Percentiles rank a stretch among this genome's conserved stretches.
phyloP scores from a whole-genome alignment of 768 basidiomycete genomes.

The Suillus luteus region DNA sequence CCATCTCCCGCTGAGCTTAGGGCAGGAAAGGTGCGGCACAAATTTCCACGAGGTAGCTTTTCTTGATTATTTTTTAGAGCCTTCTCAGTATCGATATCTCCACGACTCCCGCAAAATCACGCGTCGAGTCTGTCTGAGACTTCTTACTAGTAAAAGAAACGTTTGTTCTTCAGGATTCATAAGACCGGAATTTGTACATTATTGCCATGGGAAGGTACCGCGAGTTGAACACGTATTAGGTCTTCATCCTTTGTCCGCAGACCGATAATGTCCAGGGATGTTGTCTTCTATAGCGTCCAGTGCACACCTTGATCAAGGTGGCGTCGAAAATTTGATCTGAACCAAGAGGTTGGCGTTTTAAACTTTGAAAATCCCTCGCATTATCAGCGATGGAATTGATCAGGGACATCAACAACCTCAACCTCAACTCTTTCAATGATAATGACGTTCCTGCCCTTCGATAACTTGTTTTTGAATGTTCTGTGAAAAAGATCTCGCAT shows the following conservation, averaged over 20 bases:
- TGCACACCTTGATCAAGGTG: not conserved
- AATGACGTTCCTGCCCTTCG: not conserved
- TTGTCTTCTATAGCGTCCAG: not conserved
- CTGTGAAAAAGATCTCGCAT: not conserved
- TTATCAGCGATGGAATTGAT: not conserved
- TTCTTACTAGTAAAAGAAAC: not conserved
- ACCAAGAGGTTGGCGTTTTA: not conserved
- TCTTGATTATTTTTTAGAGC: constrained; percentile 22
- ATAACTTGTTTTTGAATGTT: not conserved
- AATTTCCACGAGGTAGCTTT: not conserved
- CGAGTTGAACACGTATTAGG: not conserved
- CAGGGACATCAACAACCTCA: not conserved
- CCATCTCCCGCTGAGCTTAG: constrained; percentile 73
- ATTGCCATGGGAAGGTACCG: not conserved
- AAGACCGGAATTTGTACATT: constrained; percentile 1
- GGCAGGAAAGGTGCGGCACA: constrained; percentile 62
- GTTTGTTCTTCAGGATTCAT: not conserved
- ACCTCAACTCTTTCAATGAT: not conserved
- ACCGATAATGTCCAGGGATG: not conserved
- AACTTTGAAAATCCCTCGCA: not conserved
- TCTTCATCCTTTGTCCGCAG: not conserved
- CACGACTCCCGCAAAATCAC: constrained; percentile 4
- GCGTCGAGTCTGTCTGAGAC: constrained; percentile 5
- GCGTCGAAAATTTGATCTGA: not conserved
- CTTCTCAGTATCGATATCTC: constrained; percentile 35